Evolutionary conservation across 495 filamentous ascomycete genomes (phyloP).

Genomic region (Aspergillus hancockii): DNA sequence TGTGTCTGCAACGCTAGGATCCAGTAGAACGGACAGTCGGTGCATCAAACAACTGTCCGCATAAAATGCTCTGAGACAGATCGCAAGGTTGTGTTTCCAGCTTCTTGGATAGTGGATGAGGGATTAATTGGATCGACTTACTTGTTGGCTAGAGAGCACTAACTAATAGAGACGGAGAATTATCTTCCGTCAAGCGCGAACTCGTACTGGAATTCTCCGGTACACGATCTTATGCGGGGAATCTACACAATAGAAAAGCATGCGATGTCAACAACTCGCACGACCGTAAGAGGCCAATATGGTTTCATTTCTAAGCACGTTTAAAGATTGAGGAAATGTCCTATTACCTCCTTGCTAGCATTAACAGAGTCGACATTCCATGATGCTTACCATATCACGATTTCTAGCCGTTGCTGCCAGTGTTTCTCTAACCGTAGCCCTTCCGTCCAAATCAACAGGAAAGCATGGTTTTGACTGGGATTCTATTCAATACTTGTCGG

Average conservation of each 20-base stretch:
- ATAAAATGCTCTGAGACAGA: neutral
- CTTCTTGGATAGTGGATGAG: neutral
- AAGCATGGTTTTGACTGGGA: constrained; percentile 32
- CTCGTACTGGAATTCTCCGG: constrained; percentile 14
- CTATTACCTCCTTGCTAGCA: neutral
- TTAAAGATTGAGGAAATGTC: neutral
- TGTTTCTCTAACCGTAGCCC: constrained; percentile 7
- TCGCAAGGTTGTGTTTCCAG: neutral
- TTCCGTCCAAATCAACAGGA: constrained; percentile 3
- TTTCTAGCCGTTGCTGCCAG: constrained; percentile 12
- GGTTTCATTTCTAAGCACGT: neutral
- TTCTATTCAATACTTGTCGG: constrained; percentile 32
- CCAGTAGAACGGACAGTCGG: neutral
- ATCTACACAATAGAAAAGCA: neutral
- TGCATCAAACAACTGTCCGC: neutral
- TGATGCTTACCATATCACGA: constrained; percentile 9
- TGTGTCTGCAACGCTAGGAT: neutral
- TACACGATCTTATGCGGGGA: constrained; percentile 4
- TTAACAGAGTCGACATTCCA: neutral
- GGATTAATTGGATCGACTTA: neutral
- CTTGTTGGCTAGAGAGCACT: neutral
- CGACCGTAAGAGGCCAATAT: neutral
- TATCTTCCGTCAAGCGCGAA: constrained; percentile 18
- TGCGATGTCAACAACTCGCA: neutral
- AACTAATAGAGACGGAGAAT: constrained; percentile 16